Evolutionary conservation across 148 eudicot species (phyloP), one percentile per base, ranked within the genome.

Genomic region (Spergularia bocconei): DNA sequence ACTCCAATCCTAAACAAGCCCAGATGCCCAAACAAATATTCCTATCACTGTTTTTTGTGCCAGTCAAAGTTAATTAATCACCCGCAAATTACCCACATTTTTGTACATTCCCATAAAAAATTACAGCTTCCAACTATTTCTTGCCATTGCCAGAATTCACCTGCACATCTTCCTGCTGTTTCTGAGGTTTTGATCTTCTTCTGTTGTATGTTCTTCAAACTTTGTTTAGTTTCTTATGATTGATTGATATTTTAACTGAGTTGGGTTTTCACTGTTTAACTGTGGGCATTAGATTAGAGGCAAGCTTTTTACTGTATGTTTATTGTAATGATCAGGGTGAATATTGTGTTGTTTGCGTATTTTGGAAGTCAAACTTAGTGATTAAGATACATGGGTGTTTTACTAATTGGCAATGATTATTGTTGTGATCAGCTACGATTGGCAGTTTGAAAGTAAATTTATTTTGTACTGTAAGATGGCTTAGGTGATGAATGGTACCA

Each of bases 121-220:
- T 75, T 64, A 17, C 44, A n/a, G n/a, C 4, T 75, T 58, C 47
- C 75, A 19, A 80, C 12, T 25, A n/a, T 66, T 63, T 63, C 19
- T 58, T 75, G 79, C 66, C 78, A 75, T 75, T 75, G 67, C 56
- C 71, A 63, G 19, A 80, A 64, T 47, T 71, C 71, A 44, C 61
- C 75, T 6, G 25, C 54, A 19, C 78, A 69, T 41, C 39, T 53
- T 13, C 17, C 74, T 69, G 21, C 74, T 69, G 21, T 72, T 79
- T 75, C 78, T 69, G 23, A 75, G 82, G 82, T 80, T 44, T 57
- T 79, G 71, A 69, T 79, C 50, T 69, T 79, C 2, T 11, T 66
- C 52, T 25, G 44, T 41, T n/a, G 1, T 65, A 62, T 13, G 53
- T 71, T n/a, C 23, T 52, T 74, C 47, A 54, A 68, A 21, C 69